Percentiles rank a stretch among this genome's conserved stretches.
These are phyloP conservation scores for Haematococcus lacustris DNA, from an alignment of 139 green algal genomes.

Conservation along the genomic window DNA sequence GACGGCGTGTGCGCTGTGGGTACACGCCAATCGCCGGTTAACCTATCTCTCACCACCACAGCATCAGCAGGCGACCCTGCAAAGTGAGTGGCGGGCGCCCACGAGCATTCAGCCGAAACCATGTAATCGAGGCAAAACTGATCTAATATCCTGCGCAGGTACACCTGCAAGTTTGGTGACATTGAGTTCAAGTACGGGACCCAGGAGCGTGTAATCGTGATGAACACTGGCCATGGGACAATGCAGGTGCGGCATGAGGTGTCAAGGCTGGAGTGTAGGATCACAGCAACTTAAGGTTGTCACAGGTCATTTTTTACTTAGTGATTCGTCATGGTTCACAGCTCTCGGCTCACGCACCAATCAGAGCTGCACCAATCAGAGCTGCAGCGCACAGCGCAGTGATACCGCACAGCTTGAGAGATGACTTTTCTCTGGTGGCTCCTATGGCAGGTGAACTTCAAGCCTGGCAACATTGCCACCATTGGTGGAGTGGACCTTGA, in stretches of 20 bases:
- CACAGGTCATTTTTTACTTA: too few relatives aligned
- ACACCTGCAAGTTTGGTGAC: slow-evolving; percentile 24
- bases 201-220: slow-evolving; percentile 29
- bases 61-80: slow-evolving; percentile 2
- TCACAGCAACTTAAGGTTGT: too few relatives aligned
- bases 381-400: too few relatives aligned
- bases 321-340: too few relatives aligned
- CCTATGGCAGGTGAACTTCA: slow-evolving; percentile 45
- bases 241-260: slow-evolving; percentile 69
- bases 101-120: background rate
- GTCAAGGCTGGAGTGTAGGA: too few relatives aligned
- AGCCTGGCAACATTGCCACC: slow-evolving; percentile 23
- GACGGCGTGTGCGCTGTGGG: slow-evolving; percentile 27
- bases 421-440: too few relatives aligned
- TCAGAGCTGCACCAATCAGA: too few relatives aligned
- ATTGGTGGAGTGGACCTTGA: slow-evolving; percentile 43
- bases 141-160: slow-evolving; percentile 3
- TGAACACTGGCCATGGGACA: slow-evolving; percentile 66
- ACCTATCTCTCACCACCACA: slow-evolving; percentile 23
- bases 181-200: slow-evolving; percentile 32
- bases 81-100: background rate
- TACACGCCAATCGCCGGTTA: slow-evolving; percentile 39
- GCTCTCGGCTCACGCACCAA: too few relatives aligned
- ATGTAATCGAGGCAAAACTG: background rate
- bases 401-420: too few relatives aligned